phyloP scores from a whole-genome alignment of 1,284 basidiomycete genomes.

The Kalmanozyma brasiliensis region DNA sequence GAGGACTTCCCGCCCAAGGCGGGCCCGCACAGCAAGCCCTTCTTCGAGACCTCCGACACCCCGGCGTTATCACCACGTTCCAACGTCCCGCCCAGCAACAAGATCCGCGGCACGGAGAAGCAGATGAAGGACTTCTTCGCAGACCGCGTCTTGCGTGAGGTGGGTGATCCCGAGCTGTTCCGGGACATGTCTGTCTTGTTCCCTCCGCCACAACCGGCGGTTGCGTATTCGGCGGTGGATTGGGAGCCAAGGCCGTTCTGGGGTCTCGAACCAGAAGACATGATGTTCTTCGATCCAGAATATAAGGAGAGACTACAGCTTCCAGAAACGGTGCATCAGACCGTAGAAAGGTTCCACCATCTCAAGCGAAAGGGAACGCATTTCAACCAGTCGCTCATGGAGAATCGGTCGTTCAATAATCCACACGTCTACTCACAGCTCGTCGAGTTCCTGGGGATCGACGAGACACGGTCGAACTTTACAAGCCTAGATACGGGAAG shows the following conservation, averaged over 20 bases:
- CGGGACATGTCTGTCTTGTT: slow-evolving; percentile 12
- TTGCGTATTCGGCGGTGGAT: not conserved
- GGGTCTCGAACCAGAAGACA: slow-evolving; percentile 1
- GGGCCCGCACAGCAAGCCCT: not conserved
- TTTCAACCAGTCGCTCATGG: slow-evolving; percentile 92
- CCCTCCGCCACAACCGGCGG: slow-evolving; percentile 13
- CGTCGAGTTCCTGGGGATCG: slow-evolving; percentile 87
- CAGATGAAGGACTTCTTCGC: slow-evolving; percentile 3
- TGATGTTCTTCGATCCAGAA: slow-evolving; percentile 1
- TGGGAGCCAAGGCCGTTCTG: slow-evolving; percentile 8
- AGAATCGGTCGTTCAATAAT: slow-evolving; percentile 89
- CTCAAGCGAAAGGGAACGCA: slow-evolving; percentile 77
- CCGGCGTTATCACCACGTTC: not conserved
- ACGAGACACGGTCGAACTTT: slow-evolving; percentile 73
- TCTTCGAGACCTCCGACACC: not conserved
- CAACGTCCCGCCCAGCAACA: not conserved
- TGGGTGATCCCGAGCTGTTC: slow-evolving; percentile 16
- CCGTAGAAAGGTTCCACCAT: slow-evolving; percentile 80
- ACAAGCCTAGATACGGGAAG: slow-evolving; percentile 14
- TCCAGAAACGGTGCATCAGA: slow-evolving; percentile 11
- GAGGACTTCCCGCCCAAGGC: slow-evolving; percentile 1
- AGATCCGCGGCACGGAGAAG: slow-evolving; percentile 3
- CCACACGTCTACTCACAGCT: slow-evolving; percentile 92
- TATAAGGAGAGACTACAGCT: too few relatives aligned
- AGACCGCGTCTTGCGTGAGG: not conserved